Conservation (phyloP, 1,284 basidiomycete genomes). For the Boletellus deceptivus region DNA sequence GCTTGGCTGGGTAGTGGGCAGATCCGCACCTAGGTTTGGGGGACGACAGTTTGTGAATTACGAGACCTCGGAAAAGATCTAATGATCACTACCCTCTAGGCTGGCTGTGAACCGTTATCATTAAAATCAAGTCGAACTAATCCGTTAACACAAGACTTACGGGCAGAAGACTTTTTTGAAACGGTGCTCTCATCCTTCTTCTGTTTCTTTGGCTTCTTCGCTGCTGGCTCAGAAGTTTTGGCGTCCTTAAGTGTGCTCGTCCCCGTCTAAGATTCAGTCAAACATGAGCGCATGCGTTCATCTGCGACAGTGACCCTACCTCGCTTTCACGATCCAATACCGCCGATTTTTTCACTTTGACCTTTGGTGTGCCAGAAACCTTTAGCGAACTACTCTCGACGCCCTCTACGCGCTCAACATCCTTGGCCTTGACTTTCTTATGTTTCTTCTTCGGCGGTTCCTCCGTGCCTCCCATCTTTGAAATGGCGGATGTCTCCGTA, state of each 20-base stretch:
- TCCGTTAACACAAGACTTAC: slow-evolving; percentile 10
- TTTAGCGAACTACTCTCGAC: slow-evolving; percentile 1
- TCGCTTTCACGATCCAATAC: slow-evolving; percentile 1
- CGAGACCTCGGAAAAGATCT: not conserved
- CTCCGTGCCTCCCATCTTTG: not conserved
- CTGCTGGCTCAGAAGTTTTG: not conserved
- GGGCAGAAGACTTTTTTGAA: slow-evolving; percentile 3
- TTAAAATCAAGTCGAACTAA: slow-evolving; percentile 1
- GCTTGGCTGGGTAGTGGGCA: not conserved
- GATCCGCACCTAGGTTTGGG: slow-evolving; percentile 8
- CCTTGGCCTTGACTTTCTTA: slow-evolving; percentile 11
- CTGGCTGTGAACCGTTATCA: slow-evolving; percentile 5
- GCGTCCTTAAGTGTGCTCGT: not conserved
- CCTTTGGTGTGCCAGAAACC: not conserved
- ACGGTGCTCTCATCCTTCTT: slow-evolving; percentile 8
- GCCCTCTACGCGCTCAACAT: not conserved
- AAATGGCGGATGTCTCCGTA: not conserved
- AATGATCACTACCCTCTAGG: slow-evolving; percentile 8
- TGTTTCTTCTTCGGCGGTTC: slow-evolving; percentile 25
- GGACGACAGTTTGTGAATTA: not conserved
- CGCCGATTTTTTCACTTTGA: not conserved
- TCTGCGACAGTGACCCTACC: slow-evolving; percentile 7
- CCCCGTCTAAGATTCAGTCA: slow-evolving; percentile 7
- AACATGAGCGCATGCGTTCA: slow-evolving; percentile 1
- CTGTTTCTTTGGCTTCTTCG: slow-evolving; percentile 5